These are phyloP conservation scores for Copromyces sp. DNA, from an alignment of 495 filamentous ascomycete species.

Conservation along the genomic window DNA sequence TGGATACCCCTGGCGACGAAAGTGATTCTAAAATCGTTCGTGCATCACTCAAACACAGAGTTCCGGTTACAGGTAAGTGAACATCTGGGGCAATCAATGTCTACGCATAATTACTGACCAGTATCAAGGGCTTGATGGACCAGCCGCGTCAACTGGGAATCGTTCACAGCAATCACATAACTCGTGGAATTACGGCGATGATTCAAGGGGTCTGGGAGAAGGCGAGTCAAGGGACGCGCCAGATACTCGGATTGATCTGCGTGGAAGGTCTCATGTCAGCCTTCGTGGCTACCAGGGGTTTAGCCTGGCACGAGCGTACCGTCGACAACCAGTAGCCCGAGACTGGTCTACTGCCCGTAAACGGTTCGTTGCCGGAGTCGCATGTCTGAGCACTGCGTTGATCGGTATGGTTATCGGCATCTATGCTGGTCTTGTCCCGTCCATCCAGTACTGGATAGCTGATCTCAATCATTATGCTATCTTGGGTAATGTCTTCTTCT, in stretches of 20 bases:
- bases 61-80: neutral
- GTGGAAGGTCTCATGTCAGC: slow-evolving; percentile 30
- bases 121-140: neutral
- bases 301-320: slow-evolving; percentile 43
- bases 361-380: slow-evolving; percentile 52
- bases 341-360: slow-evolving; percentile 58
- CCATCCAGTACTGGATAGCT: slow-evolving; percentile 61
- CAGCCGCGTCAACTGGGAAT: neutral
- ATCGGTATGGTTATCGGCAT: slow-evolving; percentile 61
- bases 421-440: slow-evolving; percentile 65
- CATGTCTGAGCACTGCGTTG: slow-evolving; percentile 59
- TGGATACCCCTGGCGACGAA: neutral
- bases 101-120: neutral
- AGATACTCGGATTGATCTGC: slow-evolving; percentile 21
- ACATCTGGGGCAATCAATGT: neutral
- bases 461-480: slow-evolving; percentile 55
- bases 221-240: neutral
- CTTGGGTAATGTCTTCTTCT: slow-evolving; percentile 63
- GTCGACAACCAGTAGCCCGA: slow-evolving; percentile 45
- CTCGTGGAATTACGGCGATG: neutral
- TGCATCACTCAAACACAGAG: neutral
- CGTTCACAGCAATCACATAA: neutral
- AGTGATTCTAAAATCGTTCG: neutral
- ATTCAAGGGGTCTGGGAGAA: neutral
- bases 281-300: slow-evolving; percentile 37